Evolutionary conservation across 2,329 filamentous ascomycete genomes (phyloP).

Genomic region (Zasmidium cellare): DNA sequence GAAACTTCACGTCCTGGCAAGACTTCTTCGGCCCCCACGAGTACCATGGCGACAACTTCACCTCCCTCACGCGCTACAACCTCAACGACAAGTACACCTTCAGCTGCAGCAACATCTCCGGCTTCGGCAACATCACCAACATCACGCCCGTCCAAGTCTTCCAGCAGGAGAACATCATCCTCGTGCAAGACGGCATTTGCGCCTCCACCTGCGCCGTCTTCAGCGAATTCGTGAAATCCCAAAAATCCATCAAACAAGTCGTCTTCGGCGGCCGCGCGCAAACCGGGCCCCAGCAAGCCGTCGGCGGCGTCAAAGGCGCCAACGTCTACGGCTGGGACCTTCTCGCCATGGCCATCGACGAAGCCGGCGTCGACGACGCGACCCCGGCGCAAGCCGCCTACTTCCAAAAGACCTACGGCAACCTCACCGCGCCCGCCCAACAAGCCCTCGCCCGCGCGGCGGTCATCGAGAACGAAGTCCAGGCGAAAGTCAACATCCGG

Average conservation of each 20-base stretch:
- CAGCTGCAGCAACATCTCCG: slow-evolving; percentile 1
- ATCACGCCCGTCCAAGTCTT: slow-evolving; percentile 35
- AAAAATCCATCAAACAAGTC: slow-evolving; percentile 40
- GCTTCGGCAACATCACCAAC: slow-evolving; percentile 3
- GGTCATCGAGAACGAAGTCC: slow-evolving; percentile 3
- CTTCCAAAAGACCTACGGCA: not conserved
- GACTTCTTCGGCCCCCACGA: slow-evolving; percentile 37
- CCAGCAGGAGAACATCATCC: slow-evolving; percentile 40
- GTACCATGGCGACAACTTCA: slow-evolving; percentile 35
- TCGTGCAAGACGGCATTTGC: slow-evolving; percentile 45
- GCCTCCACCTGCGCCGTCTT: slow-evolving; percentile 45
- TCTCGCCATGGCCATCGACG: not conserved
- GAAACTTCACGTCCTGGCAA: slow-evolving; percentile 35
- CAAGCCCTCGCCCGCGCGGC: not conserved
- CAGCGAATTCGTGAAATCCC: slow-evolving; percentile 42
- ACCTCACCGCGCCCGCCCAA: not conserved
- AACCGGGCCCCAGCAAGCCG: slow-evolving; percentile 42
- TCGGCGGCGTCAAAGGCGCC: slow-evolving; percentile 43
- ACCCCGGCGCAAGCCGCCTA: not conserved
- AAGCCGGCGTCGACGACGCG: not conserved
- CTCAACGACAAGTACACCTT: slow-evolving; percentile 15
- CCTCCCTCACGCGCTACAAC: slow-evolving; percentile 38
- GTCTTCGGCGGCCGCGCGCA: slow-evolving; percentile 41
- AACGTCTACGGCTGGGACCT: not conserved
- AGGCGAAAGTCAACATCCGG: slow-evolving; percentile 37